A percentile compares a stretch with the other conserved stretches of the same genome.
Conservation (phyloP, 257 asterid genomes). For the Solanum lignicaule region DNA sequence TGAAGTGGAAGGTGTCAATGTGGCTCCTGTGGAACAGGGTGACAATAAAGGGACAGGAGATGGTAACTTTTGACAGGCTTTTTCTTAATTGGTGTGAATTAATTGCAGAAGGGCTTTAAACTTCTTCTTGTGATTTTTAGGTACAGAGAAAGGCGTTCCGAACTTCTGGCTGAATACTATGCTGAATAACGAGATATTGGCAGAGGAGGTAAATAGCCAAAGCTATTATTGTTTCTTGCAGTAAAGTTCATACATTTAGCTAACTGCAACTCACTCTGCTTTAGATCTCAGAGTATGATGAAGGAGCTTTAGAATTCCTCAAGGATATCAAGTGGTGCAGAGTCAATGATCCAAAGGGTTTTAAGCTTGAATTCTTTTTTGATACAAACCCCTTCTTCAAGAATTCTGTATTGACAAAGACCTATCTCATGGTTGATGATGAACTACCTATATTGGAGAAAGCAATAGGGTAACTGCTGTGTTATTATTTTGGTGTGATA, state of each 20-base stretch:
- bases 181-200: slow-evolving; percentile 55
- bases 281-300: slow-evolving; percentile 76
- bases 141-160: slow-evolving; percentile 74
- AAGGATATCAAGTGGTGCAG: slow-evolving; percentile 69
- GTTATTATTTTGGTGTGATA: not conserved
- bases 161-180: slow-evolving; percentile 71
- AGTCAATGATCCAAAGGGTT: slow-evolving; percentile 61
- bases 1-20: slow-evolving; percentile 65
- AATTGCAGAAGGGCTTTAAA: not conserved
- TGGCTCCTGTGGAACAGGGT: slow-evolving; percentile 21
- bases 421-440: slow-evolving; percentile 66
- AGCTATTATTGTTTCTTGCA: not conserved
- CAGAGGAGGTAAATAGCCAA: slow-evolving; percentile 47
- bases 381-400: slow-evolving; percentile 73
- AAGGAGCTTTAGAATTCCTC: slow-evolving; percentile 66
- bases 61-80: slow-evolving; percentile 1
- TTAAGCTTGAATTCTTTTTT: slow-evolving; percentile 73
- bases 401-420: slow-evolving; percentile 59
- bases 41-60: slow-evolving; percentile 40
- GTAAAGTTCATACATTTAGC: not conserved
- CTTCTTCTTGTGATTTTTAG: not conserved
- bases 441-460: slow-evolving; percentile 66
- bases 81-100: not conserved
- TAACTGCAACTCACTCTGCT: not conserved
- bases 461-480: slow-evolving; percentile 60